phyloP scores from a whole-genome alignment of 139 green algal species.

The Marvania coccoides region DNA sequence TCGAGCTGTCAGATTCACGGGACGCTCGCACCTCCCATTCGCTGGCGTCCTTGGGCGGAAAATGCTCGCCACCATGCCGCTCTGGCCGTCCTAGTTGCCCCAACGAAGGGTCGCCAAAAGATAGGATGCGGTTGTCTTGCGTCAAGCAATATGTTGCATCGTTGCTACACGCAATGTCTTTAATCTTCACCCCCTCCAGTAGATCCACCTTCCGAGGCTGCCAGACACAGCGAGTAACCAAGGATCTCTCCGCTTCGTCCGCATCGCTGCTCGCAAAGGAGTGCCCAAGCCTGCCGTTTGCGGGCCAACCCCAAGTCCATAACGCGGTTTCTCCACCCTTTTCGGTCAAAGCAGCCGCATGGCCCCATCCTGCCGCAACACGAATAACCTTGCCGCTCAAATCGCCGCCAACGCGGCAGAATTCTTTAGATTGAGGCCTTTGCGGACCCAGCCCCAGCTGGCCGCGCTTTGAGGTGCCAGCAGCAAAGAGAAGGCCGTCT shows the following conservation, averaged over 20 bases:
- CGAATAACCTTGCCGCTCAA: constrained; percentile 4
- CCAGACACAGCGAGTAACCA: constrained; percentile 19
- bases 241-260: constrained; percentile 18
- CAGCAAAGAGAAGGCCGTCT: constrained; percentile 32
- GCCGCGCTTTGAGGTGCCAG: constrained; percentile 31
- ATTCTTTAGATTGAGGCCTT: not conserved
- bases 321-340: constrained; percentile 12
- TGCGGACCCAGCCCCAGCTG: constrained; percentile 40
- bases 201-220: constrained; percentile 7
- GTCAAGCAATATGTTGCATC: constrained; percentile 8
- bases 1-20: not conserved
- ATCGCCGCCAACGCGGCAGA: not conserved
- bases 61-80: not conserved
- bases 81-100: constrained; percentile 21
- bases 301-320: constrained; percentile 26
- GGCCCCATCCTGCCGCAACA: constrained; percentile 29
- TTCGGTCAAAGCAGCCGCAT: constrained; percentile 25
- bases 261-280: constrained; percentile 5
- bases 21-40: constrained; percentile 1
- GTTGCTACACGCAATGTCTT: constrained; percentile 12
- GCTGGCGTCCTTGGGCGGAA: not conserved
- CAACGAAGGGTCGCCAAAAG: constrained; percentile 34
- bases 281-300: constrained; percentile 24
- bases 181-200: constrained; percentile 3
- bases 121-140: constrained; percentile 8